phyloP scores from a whole-genome alignment of 2,329 filamentous ascomycete species.

The Colletotrichum trifolii region DNA sequence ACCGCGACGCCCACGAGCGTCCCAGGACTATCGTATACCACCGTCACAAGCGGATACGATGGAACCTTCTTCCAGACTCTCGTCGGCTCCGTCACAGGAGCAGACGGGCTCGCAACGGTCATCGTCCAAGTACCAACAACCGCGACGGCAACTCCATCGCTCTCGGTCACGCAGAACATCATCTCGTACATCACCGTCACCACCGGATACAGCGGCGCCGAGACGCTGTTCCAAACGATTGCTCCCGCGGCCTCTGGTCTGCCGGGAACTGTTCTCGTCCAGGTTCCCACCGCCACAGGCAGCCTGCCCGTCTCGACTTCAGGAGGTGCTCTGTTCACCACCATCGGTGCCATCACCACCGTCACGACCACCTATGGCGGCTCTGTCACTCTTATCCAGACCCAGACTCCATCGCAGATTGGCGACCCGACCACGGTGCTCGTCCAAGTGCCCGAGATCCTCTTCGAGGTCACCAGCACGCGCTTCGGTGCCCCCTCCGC shows the following conservation, averaged over 20 bases:
- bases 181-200: conserved; percentile 30
- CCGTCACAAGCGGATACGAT: conserved; percentile 22
- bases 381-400: conserved; percentile 13
- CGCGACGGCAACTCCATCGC: background rate
- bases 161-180: conserved; percentile 18
- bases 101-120: conserved; percentile 25
- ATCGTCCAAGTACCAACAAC: conserved; percentile 14
- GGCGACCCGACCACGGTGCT: conserved; percentile 22
- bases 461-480: conserved; percentile 11
- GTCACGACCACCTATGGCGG: conserved; percentile 19
- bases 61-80: conserved; percentile 13
- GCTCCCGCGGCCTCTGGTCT: conserved; percentile 27
- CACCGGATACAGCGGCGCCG: conserved; percentile 15
- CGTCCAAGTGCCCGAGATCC: conserved; percentile 15
- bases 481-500: conserved; percentile 26
- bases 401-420: background rate
- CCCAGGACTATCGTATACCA: conserved; percentile 17
- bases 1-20: background rate
- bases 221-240: conserved; percentile 13
- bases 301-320: no score
- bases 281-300: conserved; percentile 16
- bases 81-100: conserved; percentile 17
- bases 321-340: no score
- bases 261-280: conserved; percentile 22
- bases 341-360: conserved; percentile 13